These are phyloP conservation scores for Populus deltoides DNA, from an alignment of 345 rosid genomes.

Conservation along the genomic window DNA sequence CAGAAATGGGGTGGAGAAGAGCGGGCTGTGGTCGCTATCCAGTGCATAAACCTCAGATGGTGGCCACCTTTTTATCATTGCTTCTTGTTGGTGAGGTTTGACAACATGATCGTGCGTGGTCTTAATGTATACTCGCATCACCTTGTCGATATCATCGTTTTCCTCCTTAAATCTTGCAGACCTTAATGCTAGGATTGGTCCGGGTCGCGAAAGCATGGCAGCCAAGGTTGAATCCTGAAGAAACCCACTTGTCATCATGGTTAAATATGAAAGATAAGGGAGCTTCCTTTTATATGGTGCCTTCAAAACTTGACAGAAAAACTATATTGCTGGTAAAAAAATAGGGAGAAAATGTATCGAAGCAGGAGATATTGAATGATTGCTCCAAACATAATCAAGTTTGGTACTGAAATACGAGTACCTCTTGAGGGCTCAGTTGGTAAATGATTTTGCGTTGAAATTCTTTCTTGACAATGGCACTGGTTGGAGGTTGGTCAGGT, in stretches of 20 bases:
- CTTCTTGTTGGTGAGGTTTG: constrained; percentile 72
- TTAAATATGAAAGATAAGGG: too few relatives aligned
- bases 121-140: constrained; percentile 63
- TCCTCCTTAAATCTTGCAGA: constrained; percentile 41
- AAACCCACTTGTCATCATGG: neutral
- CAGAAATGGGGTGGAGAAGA: constrained; percentile 65
- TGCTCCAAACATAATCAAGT: too few relatives aligned
- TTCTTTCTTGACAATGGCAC: constrained; percentile 53
- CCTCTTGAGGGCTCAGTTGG: constrained; percentile 74
- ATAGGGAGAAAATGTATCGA: neutral
- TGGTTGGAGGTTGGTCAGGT: constrained; percentile 66
- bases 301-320: too few relatives aligned
- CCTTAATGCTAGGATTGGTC: constrained; percentile 54
- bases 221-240: constrained; percentile 71
- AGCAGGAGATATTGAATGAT: neutral
- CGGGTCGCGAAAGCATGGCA: constrained; percentile 68
- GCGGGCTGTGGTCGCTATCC: constrained; percentile 84
- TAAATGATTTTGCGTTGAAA: constrained; percentile 56
- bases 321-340: too few relatives aligned
- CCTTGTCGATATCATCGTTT: constrained; percentile 19
- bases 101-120: constrained; percentile 58
- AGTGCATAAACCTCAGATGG: constrained; percentile 50
- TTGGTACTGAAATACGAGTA: constrained; percentile 10
- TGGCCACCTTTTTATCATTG: constrained; percentile 72
- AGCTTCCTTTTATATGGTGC: too few relatives aligned